A percentile compares a stretch with the other conserved stretches of the same genome.
phyloP scores from a whole-genome alignment of 164 flowering plant species.

The Santalum album region DNA sequence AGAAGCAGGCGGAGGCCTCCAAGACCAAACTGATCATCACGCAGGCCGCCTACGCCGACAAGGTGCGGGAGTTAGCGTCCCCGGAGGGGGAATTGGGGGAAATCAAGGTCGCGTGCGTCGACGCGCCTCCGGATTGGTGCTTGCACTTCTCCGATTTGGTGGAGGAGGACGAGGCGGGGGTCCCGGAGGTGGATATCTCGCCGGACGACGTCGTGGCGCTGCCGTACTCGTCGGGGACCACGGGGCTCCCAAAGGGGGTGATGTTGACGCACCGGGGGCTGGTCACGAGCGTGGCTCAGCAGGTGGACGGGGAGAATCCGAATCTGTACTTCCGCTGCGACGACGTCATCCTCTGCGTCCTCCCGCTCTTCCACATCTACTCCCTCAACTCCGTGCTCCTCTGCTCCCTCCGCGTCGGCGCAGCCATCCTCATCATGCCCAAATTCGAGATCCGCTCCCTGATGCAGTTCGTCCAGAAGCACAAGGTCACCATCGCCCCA shows the following conservation, averaged over 20 bases:
- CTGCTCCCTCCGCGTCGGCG: conserved; percentile 66
- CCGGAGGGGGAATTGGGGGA: conserved; percentile 17
- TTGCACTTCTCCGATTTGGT: conserved; percentile 49
- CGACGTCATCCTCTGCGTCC: conserved; percentile 70
- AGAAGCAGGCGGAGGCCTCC: conserved; percentile 60
- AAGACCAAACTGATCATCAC: conserved; percentile 48
- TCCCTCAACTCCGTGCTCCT: conserved; percentile 68
- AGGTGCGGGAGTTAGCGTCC: conserved; percentile 30
- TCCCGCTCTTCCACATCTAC: conserved; percentile 85
- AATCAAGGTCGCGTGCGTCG: conserved; percentile 40
- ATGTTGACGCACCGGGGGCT: conserved; percentile 73
- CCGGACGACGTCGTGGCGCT: conserved; percentile 79
- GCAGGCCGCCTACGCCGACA: conserved; percentile 37
- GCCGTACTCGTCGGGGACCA: conserved; percentile 92
- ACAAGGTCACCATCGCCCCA: conserved; percentile 69
- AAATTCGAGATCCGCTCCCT: conserved; percentile 55
- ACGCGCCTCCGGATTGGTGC: conserved; percentile 30
- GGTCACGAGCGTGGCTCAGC: conserved; percentile 85
- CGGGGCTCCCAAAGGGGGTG: conserved; percentile 90
- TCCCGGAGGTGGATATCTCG: conserved; percentile 37
- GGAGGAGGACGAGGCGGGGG: conserved; percentile 35
- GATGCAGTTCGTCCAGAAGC: conserved; percentile 51
- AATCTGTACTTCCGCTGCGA: conserved; percentile 47
- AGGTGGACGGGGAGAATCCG: conserved; percentile 93
- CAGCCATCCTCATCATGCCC: conserved; percentile 72